Evolutionary conservation across 163 green algal species (phyloP).

Genomic region (Chloroidium sp.): DNA sequence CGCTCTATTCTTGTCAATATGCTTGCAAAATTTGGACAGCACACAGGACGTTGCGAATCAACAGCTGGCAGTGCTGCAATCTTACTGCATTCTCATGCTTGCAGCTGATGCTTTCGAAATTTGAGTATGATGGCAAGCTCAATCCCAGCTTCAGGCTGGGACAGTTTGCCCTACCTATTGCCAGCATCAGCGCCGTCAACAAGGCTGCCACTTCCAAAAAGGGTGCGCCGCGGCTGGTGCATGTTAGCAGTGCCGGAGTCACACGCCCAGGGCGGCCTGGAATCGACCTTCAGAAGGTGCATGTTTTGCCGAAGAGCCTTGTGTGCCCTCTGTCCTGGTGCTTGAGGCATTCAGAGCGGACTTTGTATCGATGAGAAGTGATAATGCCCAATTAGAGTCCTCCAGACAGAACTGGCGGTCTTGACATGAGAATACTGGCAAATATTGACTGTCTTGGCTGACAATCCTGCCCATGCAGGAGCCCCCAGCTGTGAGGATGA

Average conservation of each 20-base stretch:
- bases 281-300: not conserved
- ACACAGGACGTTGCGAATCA: not conserved
- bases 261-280: conserved; percentile 43
- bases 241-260: conserved; percentile 65
- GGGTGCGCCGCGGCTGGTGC: conserved; percentile 41
- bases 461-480: conserved; percentile 40
- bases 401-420: too few relatives aligned
- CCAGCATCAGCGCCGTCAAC: conserved; percentile 34
- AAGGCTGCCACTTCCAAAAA: conserved; percentile 38
- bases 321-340: too few relatives aligned
- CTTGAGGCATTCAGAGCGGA: too few relatives aligned
- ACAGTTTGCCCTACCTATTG: conserved; percentile 64
- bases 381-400: too few relatives aligned
- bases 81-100: not conserved
- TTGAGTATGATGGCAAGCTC: conserved; percentile 85
- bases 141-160: conserved; percentile 66
- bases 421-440: too few relatives aligned
- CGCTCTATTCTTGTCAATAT: not conserved
- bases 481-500: conserved; percentile 77
- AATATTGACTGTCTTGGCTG: too few relatives aligned
- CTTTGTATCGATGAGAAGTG: too few relatives aligned
- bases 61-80: not conserved
- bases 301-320: too few relatives aligned
- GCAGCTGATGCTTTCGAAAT: conserved; percentile 90
- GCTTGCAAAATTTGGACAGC: not conserved